phyloP scores from a whole-genome alignment of 345 rosid genomes.

The Pugionium cornutum region DNA sequence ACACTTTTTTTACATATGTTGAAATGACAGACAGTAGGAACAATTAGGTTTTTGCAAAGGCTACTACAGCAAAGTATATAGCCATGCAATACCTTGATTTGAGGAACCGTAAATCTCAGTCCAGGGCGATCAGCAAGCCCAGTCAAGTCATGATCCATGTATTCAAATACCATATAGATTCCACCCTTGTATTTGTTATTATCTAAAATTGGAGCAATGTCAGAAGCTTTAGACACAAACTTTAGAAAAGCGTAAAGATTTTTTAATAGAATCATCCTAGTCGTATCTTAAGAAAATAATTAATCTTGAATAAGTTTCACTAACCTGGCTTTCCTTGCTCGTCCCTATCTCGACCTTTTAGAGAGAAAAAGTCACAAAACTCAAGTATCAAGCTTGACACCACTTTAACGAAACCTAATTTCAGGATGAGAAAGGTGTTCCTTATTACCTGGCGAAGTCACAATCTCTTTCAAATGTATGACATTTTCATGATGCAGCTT shows the following conservation, averaged over 20 bases:
- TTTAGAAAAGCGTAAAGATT: too few relatives aligned
- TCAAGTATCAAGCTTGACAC: background rate
- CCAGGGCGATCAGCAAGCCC: constrained; percentile 98
- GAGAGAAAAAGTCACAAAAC: constrained; percentile 13
- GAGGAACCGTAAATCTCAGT: constrained; percentile 86
- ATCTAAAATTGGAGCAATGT: constrained; percentile 47
- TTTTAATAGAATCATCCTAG: too few relatives aligned
- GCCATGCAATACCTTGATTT: constrained; percentile 68
- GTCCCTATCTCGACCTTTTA: constrained; percentile 78
- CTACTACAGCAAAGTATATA: constrained; percentile 22
- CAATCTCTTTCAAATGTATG: constrained; percentile 54
- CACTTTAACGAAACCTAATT: background rate
- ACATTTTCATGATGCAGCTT: constrained; percentile 59
- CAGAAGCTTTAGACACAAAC: background rate
- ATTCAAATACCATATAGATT: constrained; percentile 95
- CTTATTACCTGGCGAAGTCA: constrained; percentile 48
- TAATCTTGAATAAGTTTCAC: background rate
- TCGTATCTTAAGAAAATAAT: background rate
- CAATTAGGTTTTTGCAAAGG: constrained; percentile 29
- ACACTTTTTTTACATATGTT: constrained; percentile 54
- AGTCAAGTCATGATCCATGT: constrained; percentile 97
- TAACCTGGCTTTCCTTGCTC: constrained; percentile 86
- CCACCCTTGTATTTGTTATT: constrained; percentile 94
- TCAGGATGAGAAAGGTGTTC: background rate
- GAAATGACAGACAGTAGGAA: constrained; percentile 33